A percentile compares a stretch with the other conserved stretches of the same genome.
phyloP scores from a whole-genome alignment of 2,329 filamentous ascomycete species.

The Fusarium multiceps region DNA sequence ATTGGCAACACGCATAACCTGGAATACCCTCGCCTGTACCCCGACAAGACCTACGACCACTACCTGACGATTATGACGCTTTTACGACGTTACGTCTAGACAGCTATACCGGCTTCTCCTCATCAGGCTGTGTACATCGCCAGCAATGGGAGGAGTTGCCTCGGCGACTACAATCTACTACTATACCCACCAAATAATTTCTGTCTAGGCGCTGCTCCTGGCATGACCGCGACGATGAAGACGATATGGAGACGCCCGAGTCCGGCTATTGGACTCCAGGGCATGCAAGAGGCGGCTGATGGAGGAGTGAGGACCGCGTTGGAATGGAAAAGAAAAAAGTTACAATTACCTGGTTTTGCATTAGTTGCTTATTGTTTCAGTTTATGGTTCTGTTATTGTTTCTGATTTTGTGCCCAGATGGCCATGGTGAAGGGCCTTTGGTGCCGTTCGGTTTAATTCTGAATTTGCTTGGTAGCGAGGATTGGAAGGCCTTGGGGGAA shows the following conservation, averaged over 20 bases:
- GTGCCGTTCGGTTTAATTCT: slow-evolving; percentile 43
- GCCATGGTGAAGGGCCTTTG: slow-evolving; percentile 19
- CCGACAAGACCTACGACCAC: slow-evolving; percentile 52
- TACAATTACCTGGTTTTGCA: slow-evolving; percentile 41
- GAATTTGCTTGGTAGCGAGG: slow-evolving; percentile 43
- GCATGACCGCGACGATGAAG: slow-evolving; percentile 51
- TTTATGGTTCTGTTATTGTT: slow-evolving; percentile 30
- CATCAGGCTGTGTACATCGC: slow-evolving; percentile 47
- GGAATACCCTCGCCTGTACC: slow-evolving; percentile 49
- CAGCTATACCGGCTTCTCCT: slow-evolving; percentile 53
- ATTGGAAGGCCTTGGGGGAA: slow-evolving; percentile 20
- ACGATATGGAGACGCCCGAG: slow-evolving; percentile 37
- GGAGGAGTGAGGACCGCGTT: slow-evolving; percentile 27
- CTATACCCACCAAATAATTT: slow-evolving; percentile 57
- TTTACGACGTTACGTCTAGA: slow-evolving; percentile 62
- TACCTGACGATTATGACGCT: slow-evolving; percentile 60
- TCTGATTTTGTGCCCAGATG: slow-evolving; percentile 21
- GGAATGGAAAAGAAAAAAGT: slow-evolving; percentile 48
- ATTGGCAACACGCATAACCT: slow-evolving; percentile 44
- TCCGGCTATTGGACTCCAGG: slow-evolving; percentile 33
- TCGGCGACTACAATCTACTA: slow-evolving; percentile 54
- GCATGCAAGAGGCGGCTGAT: slow-evolving; percentile 32
- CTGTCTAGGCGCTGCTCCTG: slow-evolving; percentile 50
- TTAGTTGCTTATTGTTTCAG: slow-evolving; percentile 27
- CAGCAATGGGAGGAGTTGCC: slow-evolving; percentile 49